Evolutionary conservation across 805 yeast genomes (phyloP), one percentile per base, ranked within the genome.

Genomic region (Candida boidinii): DNA sequence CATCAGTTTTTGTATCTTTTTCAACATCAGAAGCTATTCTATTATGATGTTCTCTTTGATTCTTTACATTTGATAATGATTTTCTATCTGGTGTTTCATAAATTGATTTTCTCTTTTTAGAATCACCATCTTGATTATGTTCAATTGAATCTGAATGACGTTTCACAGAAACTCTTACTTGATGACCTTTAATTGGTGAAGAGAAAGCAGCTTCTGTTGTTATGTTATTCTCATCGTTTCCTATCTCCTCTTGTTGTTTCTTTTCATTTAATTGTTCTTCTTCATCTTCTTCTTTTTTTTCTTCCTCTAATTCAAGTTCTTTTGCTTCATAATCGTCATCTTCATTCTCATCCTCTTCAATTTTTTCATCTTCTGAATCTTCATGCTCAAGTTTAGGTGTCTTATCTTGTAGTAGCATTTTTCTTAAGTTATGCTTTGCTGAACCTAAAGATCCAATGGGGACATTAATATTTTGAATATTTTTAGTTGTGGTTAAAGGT

Each of bases 401-500:
- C 4, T 29, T 14, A 7, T 26, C 20, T 10, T 20, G 7, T 7
- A 15, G 7, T 26, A 51, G 26, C 1, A 39, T 37, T 12, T 34
- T 35, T 8, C 49, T 46, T 10, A 51, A 36, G 22, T 51, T 49
- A 20, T 49, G 54, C 29, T 49, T 51, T 4, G 49, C 52, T 7
- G 34, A 28, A 31, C 39, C 29, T 14, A 38, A 28, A 12, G 35
- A 37, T 5, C 41, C 45, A 28, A 41, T 39, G 28, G 37, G 36
- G 15, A 35, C 33, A 28, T 43, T 44, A 5, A 34, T 31, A 7
- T 34, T 24, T 25, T 39, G 39, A n/a, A n/a, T n/a, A n/a, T n/a
- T n/a, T 30, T 47, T 48, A 23, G 49, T 39, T 28, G 50, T 41
- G 14, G 54, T 48, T 35, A 50, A 38, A 24, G 55, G 54, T 20